Conservation (phyloP, 441 rosid genomes). For the Pelargonium citronellum region DNA sequence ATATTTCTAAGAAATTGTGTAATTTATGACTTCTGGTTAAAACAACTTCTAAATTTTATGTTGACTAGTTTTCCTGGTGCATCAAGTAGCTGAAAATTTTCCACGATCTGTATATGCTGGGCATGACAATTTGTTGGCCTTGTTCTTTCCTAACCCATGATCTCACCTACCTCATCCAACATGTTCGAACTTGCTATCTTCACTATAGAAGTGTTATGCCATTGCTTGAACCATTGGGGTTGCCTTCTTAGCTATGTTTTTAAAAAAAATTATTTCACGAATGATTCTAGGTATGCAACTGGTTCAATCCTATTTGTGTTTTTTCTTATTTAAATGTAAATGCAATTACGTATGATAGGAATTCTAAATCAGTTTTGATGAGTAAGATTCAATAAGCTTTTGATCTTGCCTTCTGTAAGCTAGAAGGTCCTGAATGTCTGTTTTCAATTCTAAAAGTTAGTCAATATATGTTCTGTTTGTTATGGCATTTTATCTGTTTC, state of each 20-base stretch:
- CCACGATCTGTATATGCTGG: too few species aligned
- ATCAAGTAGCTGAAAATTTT: neutral
- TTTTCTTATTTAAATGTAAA: neutral
- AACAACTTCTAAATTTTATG: neutral
- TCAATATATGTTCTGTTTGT: constrained; percentile 8
- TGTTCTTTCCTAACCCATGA: neutral
- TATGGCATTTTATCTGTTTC: constrained; percentile 12
- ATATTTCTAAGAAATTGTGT: neutral
- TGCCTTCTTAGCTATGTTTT: neutral
- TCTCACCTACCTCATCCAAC: neutral
- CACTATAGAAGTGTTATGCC: neutral
- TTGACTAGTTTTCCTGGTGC: neutral
- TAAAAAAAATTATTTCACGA: neutral
- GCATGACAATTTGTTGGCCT: neutral
- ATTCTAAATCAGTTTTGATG: neutral
- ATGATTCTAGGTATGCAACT: neutral
- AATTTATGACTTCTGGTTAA: neutral
- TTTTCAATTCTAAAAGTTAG: neutral
- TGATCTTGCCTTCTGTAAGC: neutral
- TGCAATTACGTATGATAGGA: constrained; percentile 9
- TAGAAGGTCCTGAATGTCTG: neutral
- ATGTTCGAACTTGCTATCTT: neutral
- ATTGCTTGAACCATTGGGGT: neutral
- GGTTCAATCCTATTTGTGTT: neutral
- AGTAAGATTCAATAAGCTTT: neutral